These are phyloP conservation scores for Bonia amplexicaulis DNA, from an alignment of 176 grass and related monocot genomes.

Conservation along the genomic window DNA sequence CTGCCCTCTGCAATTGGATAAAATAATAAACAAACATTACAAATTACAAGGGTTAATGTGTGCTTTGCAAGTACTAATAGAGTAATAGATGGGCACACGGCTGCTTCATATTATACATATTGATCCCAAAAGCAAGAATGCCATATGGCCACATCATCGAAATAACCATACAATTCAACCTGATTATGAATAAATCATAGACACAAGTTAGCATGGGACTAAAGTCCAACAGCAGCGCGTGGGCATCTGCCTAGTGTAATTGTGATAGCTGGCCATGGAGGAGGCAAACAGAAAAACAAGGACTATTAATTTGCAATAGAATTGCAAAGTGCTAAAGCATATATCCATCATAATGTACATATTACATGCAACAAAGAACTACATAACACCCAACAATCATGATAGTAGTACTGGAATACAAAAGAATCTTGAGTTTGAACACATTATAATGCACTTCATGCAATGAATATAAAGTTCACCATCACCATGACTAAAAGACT, in stretches of 20 bases:
- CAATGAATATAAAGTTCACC: not conserved
- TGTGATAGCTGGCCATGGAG: not conserved
- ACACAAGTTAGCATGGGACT: not conserved
- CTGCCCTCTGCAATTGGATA: constrained; percentile 77
- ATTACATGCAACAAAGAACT: not conserved
- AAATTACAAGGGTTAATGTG: not conserved
- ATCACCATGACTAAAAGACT: not conserved
- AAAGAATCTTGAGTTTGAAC: not conserved
- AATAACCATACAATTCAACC: not conserved
- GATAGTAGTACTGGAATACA: not conserved
- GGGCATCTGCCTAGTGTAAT: not conserved
- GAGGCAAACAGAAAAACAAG: not conserved
- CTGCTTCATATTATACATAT: not conserved
- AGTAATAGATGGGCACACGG: not conserved
- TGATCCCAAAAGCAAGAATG: not conserved
- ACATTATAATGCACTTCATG: not conserved
- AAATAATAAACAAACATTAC: constrained; percentile 6
- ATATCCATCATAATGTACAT: not conserved
- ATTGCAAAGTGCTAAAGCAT: not conserved
- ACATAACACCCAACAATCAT: not conserved
- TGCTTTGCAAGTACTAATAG: not conserved
- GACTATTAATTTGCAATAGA: not conserved
- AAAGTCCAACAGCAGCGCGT: not conserved
- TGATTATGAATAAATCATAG: not conserved
- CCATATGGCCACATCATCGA: not conserved